Conservation (phyloP, 371 early-diverging fungal species). For the Syncephalastrum sp. region DNA sequence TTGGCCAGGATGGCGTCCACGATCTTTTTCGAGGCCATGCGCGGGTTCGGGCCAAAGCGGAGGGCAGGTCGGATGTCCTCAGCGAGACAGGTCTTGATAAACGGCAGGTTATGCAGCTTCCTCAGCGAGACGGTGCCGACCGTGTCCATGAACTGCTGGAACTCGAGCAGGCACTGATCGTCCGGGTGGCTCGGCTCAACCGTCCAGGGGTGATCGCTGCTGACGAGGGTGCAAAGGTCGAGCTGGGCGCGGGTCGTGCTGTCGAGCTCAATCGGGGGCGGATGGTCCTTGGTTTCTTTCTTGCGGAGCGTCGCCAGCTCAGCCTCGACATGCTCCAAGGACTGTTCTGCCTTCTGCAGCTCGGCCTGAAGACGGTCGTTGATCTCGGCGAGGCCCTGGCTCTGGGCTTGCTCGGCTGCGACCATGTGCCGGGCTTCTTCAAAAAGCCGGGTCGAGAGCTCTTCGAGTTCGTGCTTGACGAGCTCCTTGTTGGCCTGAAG, state of each 20-base stretch:
- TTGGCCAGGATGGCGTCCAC: constrained; percentile 82
- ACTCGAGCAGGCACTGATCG: constrained; percentile 18
- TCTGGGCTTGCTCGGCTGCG: constrained; percentile 64
- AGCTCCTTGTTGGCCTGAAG: constrained; percentile 65
- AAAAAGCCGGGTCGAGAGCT: constrained; percentile 72
- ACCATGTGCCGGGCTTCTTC: constrained; percentile 91
- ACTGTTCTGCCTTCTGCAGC: constrained; percentile 55
- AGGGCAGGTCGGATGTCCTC: constrained; percentile 84
- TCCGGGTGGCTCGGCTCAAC: constrained; percentile 18
- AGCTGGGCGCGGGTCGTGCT: constrained; percentile 19
- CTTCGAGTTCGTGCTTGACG: constrained; percentile 75
- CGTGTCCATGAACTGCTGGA: constrained; percentile 16
- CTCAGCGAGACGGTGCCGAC: constrained; percentile 44
- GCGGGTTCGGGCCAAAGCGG: constrained; percentile 87
- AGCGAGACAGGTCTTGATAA: constrained; percentile 66
- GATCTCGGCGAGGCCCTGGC: constrained; percentile 24
- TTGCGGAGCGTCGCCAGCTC: constrained; percentile 20
- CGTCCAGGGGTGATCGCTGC: neutral
- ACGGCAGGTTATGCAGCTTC: constrained; percentile 72
- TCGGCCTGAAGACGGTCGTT: constrained; percentile 37
- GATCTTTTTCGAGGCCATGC: constrained; percentile 72
- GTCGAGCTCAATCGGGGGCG: constrained; percentile 5
- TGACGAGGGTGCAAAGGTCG: constrained; percentile 9
- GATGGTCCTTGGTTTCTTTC: constrained; percentile 7
- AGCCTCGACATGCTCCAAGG: constrained; percentile 39